Base-by-base conservation (phyloP, 2,329 filamentous ascomycete species). In the Nemania diffusa region DNA sequence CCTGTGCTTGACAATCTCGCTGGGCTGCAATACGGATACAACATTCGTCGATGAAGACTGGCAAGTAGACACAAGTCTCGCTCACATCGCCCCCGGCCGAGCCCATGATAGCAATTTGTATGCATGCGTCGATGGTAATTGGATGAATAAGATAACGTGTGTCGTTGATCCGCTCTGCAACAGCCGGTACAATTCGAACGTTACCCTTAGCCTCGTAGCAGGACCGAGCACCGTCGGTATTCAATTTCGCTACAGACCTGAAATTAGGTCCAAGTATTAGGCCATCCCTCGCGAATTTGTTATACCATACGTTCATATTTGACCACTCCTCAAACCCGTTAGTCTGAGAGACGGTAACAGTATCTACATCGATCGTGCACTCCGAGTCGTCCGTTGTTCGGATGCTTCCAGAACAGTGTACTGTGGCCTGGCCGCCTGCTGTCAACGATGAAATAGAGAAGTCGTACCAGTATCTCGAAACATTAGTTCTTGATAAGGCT, bases 241-340 rank as follows among this genome's bases (percentile, higher is more conserved):
- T 27, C 11, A 74, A 42, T 13, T 56, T 57, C 9, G 40, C 67
- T 6, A 74, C 44, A 0, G 67, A 62, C 46, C 71, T 59, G 50
- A 73, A 74, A 50, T 65, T 40, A 0, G 68, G 64, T 0, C 72
- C 73, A 40, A 71, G 73, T 34, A 50, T 37, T 4, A 74, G 62
- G 0, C 74, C 72, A 17, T 68, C 65, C n/a, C 57, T n/a, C 3
- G 1, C 20, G 1, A 67, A 42, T 32, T 71, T 71, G 1, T 67
- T 46, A 40, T 73, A 75, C 72, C 73, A 75, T 2, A 13, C n/a
- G 1, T 51, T n/a, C 48, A 51, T 60, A 2, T 34, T 11, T 5
- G 50, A 5, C 58, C 42, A 58, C 0, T 4, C 24, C 7, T 67
- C 64, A 27, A 55, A 64, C 3, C 15, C 32, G 2, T 62, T 55